Evolutionary conservation across 108 stramenopile genomes (phyloP).

Genomic region (Cyclostephanos tholiformis): DNA sequence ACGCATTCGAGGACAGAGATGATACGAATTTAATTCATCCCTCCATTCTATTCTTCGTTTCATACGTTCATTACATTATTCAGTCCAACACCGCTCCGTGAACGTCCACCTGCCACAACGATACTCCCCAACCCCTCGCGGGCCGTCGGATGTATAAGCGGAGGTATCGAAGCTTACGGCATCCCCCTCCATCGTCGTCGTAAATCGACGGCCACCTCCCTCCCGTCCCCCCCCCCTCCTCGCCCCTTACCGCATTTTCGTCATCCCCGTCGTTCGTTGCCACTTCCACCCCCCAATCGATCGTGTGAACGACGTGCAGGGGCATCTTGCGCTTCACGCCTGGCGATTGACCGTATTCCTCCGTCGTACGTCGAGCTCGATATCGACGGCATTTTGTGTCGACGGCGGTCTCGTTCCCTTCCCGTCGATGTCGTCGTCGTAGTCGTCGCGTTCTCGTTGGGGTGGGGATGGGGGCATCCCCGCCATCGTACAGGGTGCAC

Average conservation of each 20-base stretch:
- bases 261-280: no score
- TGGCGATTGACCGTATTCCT: slow-evolving; percentile 33
- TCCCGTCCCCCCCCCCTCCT: no score
- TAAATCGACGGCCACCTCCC: no score
- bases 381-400: not conserved
- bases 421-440: slow-evolving; percentile 17
- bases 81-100: slow-evolving; percentile 31
- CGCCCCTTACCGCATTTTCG: no score
- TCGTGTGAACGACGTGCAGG: slow-evolving; percentile 67
- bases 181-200: no score
- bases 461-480: slow-evolving; percentile 20
- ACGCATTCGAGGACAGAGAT: no score
- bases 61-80: not conserved
- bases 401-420: slow-evolving; percentile 8
- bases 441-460: slow-evolving; percentile 21
- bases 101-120: slow-evolving; percentile 79
- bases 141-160: slow-evolving; percentile 60
- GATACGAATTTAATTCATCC: no score
- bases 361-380: not conserved
- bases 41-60: no score
- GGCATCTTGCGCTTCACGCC: slow-evolving; percentile 40
- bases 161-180: slow-evolving; percentile 53
- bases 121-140: slow-evolving; percentile 75
- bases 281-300: slow-evolving; percentile 31
- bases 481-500: no score